These are phyloP conservation scores for Cladobotryum protrusum DNA, from an alignment of 2,329 filamentous ascomycete genomes.

Conservation along the genomic window DNA sequence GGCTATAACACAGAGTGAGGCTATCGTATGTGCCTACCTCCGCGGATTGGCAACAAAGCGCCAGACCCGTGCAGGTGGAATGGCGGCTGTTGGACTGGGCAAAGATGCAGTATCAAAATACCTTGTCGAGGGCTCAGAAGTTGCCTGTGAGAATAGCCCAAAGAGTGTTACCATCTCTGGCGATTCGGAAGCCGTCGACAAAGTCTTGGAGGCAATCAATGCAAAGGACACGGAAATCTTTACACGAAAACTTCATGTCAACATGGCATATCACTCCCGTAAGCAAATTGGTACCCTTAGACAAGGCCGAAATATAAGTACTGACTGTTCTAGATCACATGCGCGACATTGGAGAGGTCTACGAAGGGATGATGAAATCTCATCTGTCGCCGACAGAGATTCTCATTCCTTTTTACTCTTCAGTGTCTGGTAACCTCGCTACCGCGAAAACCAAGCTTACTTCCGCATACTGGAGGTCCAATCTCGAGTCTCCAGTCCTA, in stretches of 20 bases:
- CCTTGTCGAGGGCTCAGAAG: conserved; percentile 17
- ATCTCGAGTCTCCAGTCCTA: conserved; percentile 25
- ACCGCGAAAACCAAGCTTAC: conserved; percentile 6
- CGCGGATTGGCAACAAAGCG: conserved; percentile 29
- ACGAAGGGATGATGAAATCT: conserved; percentile 3
- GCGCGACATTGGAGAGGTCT: conserved; percentile 1
- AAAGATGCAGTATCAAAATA: conserved; percentile 22
- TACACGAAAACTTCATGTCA: conserved; percentile 28
- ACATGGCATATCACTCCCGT: conserved; percentile 38
- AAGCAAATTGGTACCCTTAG: too few species aligned
- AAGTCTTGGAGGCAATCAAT: conserved; percentile 24
- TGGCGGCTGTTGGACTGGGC: conserved; percentile 35
- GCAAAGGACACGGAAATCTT: conserved; percentile 22
- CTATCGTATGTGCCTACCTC: conserved; percentile 23
- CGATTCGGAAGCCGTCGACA: conserved; percentile 19
- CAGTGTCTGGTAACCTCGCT: conserved; percentile 24
- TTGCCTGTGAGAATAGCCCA: conserved; percentile 34
- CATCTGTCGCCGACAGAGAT: not conserved
- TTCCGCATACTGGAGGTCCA: conserved; percentile 23
- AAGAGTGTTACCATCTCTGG: conserved; percentile 31
- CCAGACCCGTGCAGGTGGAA: conserved; percentile 18
- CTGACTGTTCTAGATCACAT: conserved; percentile 3
- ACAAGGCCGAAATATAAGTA: too few species aligned
- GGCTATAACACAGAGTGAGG: conserved; percentile 26
- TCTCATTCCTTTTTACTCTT: conserved; percentile 18